These are phyloP conservation scores for Colletotrichum sp. DNA, from an alignment of 2,329 filamentous ascomycete species.

Conservation along the genomic window DNA sequence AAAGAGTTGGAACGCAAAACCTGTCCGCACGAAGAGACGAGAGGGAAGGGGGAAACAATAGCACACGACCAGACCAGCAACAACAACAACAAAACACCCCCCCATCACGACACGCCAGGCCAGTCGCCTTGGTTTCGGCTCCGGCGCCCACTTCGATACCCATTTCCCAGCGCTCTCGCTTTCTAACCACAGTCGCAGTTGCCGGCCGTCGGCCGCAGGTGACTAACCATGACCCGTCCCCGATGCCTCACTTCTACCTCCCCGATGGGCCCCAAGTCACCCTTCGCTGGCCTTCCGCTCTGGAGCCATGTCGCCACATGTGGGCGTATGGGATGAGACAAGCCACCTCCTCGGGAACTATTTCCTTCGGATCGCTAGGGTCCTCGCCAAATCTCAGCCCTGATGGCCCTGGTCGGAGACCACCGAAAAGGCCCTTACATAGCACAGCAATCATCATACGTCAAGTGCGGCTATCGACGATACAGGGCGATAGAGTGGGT, in stretches of 20 bases:
- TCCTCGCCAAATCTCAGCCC: conserved; percentile 20
- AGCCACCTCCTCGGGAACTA: conserved; percentile 37
- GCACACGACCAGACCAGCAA: neutral
- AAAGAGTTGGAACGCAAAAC: conserved; percentile 13
- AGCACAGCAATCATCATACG: neutral
- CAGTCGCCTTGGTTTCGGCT: conserved; percentile 7
- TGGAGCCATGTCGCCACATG: conserved; percentile 25
- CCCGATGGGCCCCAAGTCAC: conserved; percentile 1
- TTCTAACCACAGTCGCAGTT: neutral
- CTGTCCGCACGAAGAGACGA: neutral
- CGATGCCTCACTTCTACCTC: conserved; percentile 14
- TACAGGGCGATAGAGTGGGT: conserved; percentile 6
- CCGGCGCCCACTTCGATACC: neutral
- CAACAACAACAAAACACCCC: neutral
- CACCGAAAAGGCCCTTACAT: conserved; percentile 1
- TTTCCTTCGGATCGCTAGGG: conserved; percentile 20
- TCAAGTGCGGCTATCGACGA: conserved; percentile 15
- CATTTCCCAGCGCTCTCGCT: neutral
- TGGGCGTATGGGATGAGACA: conserved; percentile 38
- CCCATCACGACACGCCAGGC: neutral
- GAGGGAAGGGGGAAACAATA: neutral
- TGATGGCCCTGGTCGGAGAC: conserved; percentile 16
- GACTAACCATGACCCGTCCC: neutral
- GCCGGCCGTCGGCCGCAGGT: conserved; percentile 5
- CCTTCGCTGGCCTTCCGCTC: neutral